Conservation (phyloP, 352 stramenopile species). For the Phytopythium litorale region DNA sequence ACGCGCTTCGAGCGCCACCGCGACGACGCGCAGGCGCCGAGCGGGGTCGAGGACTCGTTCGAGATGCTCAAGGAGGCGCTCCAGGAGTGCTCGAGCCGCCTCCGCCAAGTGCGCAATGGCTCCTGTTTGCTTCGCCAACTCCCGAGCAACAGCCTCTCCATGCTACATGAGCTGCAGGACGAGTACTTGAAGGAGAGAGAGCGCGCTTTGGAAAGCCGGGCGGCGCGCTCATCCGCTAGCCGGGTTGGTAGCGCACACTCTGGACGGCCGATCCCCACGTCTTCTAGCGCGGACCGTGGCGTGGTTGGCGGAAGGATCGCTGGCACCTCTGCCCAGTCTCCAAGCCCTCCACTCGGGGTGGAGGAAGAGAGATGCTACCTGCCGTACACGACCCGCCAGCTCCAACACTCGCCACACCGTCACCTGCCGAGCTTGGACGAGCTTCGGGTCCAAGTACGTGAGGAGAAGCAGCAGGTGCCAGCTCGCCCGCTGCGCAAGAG, state of each 20-base stretch:
- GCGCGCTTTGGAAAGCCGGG: background rate
- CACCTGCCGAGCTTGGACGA: slow-evolving; percentile 42
- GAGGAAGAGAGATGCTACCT: slow-evolving; percentile 32
- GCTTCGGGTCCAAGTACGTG: slow-evolving; percentile 33
- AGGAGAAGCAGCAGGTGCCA: slow-evolving; percentile 35
- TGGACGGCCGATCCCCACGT: background rate
- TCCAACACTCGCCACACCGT: slow-evolving; percentile 38
- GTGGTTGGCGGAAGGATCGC: background rate
- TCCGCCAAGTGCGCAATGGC: slow-evolving; percentile 48
- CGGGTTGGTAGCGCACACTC: background rate
- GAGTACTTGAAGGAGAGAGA: slow-evolving; percentile 23
- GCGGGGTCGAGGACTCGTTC: slow-evolving; percentile 31
- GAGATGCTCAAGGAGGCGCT: slow-evolving; percentile 48
- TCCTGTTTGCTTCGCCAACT: slow-evolving; percentile 37
- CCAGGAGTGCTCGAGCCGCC: slow-evolving; percentile 37
- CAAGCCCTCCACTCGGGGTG: background rate
- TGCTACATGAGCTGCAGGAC: slow-evolving; percentile 30
- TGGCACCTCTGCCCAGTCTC: background rate
- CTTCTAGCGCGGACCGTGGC: background rate
- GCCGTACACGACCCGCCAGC: slow-evolving; percentile 60
- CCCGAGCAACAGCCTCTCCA: slow-evolving; percentile 19
- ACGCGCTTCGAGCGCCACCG: background rate
- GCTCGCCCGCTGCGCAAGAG: slow-evolving; percentile 20
- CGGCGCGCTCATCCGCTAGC: background rate
- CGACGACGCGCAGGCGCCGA: slow-evolving; percentile 6